phyloP scores from a whole-genome alignment of 2,329 filamentous ascomycete species.

The Elsinoe perseae region DNA sequence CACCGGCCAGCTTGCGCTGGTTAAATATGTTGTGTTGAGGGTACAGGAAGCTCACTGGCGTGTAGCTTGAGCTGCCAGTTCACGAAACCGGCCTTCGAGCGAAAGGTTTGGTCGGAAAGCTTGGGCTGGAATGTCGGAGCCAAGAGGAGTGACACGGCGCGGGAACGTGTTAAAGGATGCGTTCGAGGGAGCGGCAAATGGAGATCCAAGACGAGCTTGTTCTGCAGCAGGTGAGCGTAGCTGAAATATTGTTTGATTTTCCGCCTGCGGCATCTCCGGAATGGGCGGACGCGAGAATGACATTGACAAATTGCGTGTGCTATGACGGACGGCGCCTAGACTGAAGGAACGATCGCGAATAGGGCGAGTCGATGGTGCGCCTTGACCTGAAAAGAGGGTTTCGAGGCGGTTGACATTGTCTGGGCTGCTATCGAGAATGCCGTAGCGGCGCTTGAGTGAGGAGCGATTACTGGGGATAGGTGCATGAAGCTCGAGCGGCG shows the following conservation, averaged over 20 bases:
- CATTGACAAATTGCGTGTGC: slow-evolving; percentile 44
- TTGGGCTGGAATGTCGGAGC: slow-evolving; percentile 19
- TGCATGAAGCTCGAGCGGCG: slow-evolving; percentile 49
- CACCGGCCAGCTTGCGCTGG: slow-evolving; percentile 7
- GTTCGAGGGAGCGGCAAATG: slow-evolving; percentile 35
- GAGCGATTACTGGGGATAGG: slow-evolving; percentile 45
- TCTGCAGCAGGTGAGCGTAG: slow-evolving; percentile 9
- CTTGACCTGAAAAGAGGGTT: slow-evolving; percentile 40
- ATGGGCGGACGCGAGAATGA: slow-evolving; percentile 45
- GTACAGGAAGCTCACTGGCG: not conserved
- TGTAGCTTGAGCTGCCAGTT: slow-evolving; percentile 3
- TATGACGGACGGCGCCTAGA: slow-evolving; percentile 47
- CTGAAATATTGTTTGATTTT: not conserved
- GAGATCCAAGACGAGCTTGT: slow-evolving; percentile 39
- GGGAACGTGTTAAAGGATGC: slow-evolving; percentile 41
- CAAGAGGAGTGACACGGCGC: slow-evolving; percentile 33
- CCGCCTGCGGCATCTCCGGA: slow-evolving; percentile 16
- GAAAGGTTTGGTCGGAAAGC: slow-evolving; percentile 11
- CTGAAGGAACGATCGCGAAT: slow-evolving; percentile 56
- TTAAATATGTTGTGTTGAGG: not conserved
- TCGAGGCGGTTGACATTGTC: slow-evolving; percentile 39
- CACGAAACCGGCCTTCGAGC: slow-evolving; percentile 12
- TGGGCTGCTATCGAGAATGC: slow-evolving; percentile 40
- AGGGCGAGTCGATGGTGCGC: slow-evolving; percentile 47
- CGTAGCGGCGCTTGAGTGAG: slow-evolving; percentile 51